Conservation (phyloP, 1,284 basidiomycete species). For the Dichomitus squalens region DNA sequence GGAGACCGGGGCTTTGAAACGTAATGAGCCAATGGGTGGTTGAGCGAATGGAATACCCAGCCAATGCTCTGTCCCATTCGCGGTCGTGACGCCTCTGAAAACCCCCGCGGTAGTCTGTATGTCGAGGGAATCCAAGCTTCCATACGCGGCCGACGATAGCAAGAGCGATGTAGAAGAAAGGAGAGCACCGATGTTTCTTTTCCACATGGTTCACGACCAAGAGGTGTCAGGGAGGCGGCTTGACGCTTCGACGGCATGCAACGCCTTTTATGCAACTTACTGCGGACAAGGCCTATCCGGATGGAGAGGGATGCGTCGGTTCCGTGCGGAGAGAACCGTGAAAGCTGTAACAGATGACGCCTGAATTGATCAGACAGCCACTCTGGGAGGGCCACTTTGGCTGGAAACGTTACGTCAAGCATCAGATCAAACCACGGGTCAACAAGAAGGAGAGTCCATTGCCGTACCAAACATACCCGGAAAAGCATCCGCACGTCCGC, state of each 20-base stretch:
- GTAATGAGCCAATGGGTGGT: slow-evolving; percentile 53
- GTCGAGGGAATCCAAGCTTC: slow-evolving; percentile 22
- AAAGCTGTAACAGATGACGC: too few species aligned
- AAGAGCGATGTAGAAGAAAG: neutral
- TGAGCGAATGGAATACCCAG: slow-evolving; percentile 71
- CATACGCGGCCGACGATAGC: neutral
- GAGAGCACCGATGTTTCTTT: neutral
- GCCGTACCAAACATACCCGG: too few species aligned
- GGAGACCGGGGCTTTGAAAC: slow-evolving; percentile 62
- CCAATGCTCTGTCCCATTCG: slow-evolving; percentile 51
- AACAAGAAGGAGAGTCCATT: too few species aligned
- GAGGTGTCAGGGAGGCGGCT: neutral
- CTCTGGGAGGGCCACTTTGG: too few species aligned
- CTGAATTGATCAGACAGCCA: too few species aligned
- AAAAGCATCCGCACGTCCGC: too few species aligned
- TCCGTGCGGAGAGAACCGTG: too few species aligned
- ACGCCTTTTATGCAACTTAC: too few species aligned
- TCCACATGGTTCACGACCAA: neutral
- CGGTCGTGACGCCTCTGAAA: slow-evolving; percentile 45
- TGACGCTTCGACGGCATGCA: neutral
- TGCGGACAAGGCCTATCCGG: too few species aligned
- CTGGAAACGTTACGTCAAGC: too few species aligned
- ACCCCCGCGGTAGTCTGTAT: slow-evolving; percentile 44
- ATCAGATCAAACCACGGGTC: too few species aligned
- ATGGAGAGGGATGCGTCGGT: too few species aligned